Evolutionary conservation across 352 stramenopile genomes (phyloP).

Genomic region (Pythium dissotocum): DNA sequence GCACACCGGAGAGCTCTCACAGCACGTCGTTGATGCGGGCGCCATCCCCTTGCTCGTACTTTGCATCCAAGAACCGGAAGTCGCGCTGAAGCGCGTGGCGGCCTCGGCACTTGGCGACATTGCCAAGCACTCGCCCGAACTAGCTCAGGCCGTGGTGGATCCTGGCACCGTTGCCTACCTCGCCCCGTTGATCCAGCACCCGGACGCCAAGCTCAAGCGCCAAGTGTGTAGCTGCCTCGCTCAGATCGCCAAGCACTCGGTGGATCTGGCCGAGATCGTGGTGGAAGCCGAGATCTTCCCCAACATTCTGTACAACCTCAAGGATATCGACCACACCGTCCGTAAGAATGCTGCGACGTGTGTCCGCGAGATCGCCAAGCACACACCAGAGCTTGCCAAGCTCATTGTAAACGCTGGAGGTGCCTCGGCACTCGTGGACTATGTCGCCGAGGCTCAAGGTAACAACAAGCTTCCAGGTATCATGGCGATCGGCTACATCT

Average conservation of each 20-base stretch:
- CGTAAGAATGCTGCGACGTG: constrained; percentile 95
- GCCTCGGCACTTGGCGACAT: constrained; percentile 93
- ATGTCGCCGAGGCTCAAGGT: constrained; percentile 86
- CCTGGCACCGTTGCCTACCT: constrained; percentile 93
- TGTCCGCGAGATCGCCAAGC: constrained; percentile 94
- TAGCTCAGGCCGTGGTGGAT: constrained; percentile 93
- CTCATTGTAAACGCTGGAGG: constrained; percentile 95
- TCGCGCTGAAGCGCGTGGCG: constrained; percentile 94
- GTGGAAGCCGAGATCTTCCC: constrained; percentile 96
- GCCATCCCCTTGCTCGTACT: constrained; percentile 93
- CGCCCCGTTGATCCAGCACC: constrained; percentile 92
- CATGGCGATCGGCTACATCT: constrained; percentile 96
- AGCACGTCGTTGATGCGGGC: constrained; percentile 93
- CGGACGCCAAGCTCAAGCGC: constrained; percentile 94
- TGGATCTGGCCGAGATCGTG: constrained; percentile 95
- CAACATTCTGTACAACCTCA: constrained; percentile 94
- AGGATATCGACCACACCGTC: constrained; percentile 94
- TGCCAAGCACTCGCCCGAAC: constrained; percentile 94
- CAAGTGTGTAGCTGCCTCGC: constrained; percentile 91
- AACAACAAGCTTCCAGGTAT: constrained; percentile 95
- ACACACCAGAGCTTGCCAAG: constrained; percentile 95
- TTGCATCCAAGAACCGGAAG: constrained; percentile 95
- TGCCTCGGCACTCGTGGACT: constrained; percentile 93
- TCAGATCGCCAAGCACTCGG: constrained; percentile 95
- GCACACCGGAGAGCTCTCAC: constrained; percentile 92